Evolutionary conservation across 257 asterid genomes (phyloP), one percentile per base, ranked within the genome.

Genomic region (Buddleja alternifolia): DNA sequence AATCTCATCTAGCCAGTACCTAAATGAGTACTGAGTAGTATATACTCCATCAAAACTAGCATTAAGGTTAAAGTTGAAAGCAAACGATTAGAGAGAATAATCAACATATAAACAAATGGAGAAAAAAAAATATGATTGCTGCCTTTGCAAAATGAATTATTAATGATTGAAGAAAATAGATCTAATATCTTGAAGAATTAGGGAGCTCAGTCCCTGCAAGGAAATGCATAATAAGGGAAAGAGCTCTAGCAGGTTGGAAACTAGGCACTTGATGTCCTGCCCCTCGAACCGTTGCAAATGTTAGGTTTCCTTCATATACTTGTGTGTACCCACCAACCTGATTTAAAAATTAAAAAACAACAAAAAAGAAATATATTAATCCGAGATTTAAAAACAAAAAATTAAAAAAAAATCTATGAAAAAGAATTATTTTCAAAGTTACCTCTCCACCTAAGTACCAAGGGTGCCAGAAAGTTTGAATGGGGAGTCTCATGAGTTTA

Each of bases 231-330:
- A 82, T 72, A 0, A 90, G 82, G 0, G 93, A 82, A 9, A 90
- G 84, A 8, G 89, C 86, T 73, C 96, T 73, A n/a, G 73, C 83
- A 3, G 97, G 95, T 67, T 81, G 80, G 59, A 69, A 90, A 77
- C 95, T 88, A 8, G 97, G 96, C 34, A 86, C 97, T 79, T 90
- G 88, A 73, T 90, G 97, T 8, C 97, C 96, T 39, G 97, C 96
- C 15, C 88, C 96, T 82, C 93, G 75, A 0, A 88, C 88, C 0
- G 93, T 90, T 0, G 86, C 86, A 83, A 90, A 86, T 67, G 93
- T 85, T 41, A 90, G 14, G 37, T 88, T 76, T 1, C 78, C 80
- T 46, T 79, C 44, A 19, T 88, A 88, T 6, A 73, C 76, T 76
- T 84, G 83, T 23, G 89, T 67, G n/a, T 78, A 90, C 19, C 97